A percentile compares a stretch with the other conserved stretches of the same genome.
Evolutionary conservation across 176 grass and related monocot species (phyloP).

Genomic region (Oryza rufipogon): DNA sequence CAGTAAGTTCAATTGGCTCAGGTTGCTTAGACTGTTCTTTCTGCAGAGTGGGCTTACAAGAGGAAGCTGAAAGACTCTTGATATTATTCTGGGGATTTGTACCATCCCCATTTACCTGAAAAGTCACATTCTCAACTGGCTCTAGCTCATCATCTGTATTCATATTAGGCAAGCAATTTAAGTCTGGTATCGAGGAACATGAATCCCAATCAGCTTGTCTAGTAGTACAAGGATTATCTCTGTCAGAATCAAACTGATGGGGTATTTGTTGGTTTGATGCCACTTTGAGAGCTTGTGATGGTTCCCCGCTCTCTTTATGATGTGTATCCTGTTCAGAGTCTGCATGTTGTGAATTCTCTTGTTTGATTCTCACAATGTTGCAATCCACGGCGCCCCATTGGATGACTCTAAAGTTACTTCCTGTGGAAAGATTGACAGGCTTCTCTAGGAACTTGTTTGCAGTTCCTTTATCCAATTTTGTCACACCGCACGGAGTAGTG

Average conservation of each 20-base stretch:
- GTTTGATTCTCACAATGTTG: conserved; percentile 30
- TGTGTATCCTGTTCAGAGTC: conserved; percentile 11
- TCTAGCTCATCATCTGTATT: conserved; percentile 12
- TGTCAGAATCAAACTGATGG: conserved; percentile 8
- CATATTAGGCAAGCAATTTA: conserved; percentile 45
- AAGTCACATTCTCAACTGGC: conserved; percentile 9
- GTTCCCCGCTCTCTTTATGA: neutral
- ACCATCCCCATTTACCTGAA: conserved; percentile 4
- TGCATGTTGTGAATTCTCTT: conserved; percentile 15
- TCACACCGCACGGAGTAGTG: neutral
- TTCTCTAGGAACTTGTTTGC: conserved; percentile 8
- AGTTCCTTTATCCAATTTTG: conserved; percentile 20
- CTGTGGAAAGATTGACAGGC: neutral
- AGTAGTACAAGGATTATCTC: conserved; percentile 4
- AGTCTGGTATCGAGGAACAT: conserved; percentile 41
- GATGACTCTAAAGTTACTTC: conserved; percentile 17
- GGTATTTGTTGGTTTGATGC: conserved; percentile 32
- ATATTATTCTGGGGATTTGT: neutral
- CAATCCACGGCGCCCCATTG: conserved; percentile 7
- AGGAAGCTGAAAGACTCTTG: conserved; percentile 24
- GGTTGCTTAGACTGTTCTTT: conserved; percentile 18
- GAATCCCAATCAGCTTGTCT: conserved; percentile 17
- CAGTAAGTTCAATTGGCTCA: neutral
- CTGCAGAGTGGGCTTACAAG: conserved; percentile 6
- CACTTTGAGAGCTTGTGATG: conserved; percentile 14